These are phyloP conservation scores for Podila minutissima DNA, from an alignment of 192 early-diverging fungal species.

Conservation along the genomic window DNA sequence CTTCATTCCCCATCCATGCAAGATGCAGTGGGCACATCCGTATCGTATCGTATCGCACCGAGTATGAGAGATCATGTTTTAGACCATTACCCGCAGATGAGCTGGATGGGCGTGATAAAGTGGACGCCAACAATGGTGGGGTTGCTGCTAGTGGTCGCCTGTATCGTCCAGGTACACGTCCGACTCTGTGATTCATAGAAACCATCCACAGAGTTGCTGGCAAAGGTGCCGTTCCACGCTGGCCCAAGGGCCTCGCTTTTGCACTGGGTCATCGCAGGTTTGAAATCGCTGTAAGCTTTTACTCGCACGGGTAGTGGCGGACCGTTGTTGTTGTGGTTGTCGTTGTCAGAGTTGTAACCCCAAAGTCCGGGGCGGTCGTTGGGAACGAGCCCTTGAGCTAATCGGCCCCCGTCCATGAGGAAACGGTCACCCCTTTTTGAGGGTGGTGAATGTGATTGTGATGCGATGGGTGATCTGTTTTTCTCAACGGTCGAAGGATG, in stretches of 20 bases:
- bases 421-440: no score
- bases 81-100: slow-evolving; percentile 17
- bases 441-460: no score
- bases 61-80: not conserved
- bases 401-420: no score
- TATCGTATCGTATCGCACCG: no score
- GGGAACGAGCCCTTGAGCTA: no score
- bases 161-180: slow-evolving; percentile 34
- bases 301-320: not conserved
- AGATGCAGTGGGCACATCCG: not conserved
- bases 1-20: not conserved
- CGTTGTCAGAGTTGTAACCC: not conserved
- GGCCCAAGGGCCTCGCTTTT: slow-evolving; percentile 6
- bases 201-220: slow-evolving; percentile 18
- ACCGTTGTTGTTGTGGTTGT: not conserved
- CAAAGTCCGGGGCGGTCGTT: no score
- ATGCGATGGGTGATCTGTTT: no score
- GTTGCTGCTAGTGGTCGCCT: not conserved
- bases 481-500: no score
- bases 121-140: not conserved
- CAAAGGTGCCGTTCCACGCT: slow-evolving; percentile 17
- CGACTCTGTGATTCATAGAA: slow-evolving; percentile 12
- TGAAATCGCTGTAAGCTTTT: not conserved
- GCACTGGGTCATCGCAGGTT: not conserved
- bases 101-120: not conserved